Conservation (phyloP, 768 basidiomycete genomes). For the Leccinum aurantiacum region DNA sequence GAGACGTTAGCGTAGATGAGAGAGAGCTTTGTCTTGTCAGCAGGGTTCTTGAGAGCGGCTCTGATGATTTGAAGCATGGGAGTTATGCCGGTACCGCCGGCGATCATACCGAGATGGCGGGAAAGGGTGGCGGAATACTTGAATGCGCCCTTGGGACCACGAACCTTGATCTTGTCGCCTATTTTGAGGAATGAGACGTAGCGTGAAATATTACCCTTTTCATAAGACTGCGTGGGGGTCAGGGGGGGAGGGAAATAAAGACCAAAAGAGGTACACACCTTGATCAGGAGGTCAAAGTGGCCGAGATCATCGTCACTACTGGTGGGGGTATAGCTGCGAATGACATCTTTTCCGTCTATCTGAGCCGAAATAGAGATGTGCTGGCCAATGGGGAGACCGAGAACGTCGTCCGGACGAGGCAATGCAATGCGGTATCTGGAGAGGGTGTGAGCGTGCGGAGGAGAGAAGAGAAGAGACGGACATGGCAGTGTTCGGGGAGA, state of each 20-base stretch:
- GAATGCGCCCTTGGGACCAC: constrained; percentile 97
- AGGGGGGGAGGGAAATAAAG: not conserved
- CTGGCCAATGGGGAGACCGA: constrained; percentile 95
- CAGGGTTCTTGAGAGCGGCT: constrained; percentile 86
- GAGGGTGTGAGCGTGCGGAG: not conserved
- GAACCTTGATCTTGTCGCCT: constrained; percentile 86
- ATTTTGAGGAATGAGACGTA: constrained; percentile 79
- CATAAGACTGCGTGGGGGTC: constrained; percentile 67
- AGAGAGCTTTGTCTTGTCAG: constrained; percentile 76
- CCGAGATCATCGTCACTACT: constrained; percentile 91
- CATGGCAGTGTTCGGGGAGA: constrained; percentile 97
- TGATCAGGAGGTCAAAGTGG: constrained; percentile 95
- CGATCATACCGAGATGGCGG: constrained; percentile 92
- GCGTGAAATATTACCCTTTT: constrained; percentile 95
- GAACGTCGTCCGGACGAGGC: constrained; percentile 67
- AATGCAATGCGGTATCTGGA: constrained; percentile 89
- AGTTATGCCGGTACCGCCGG: constrained; percentile 97
- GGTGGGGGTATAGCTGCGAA: constrained; percentile 94
- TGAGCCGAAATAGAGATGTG: constrained; percentile 92
- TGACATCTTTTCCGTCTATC: constrained; percentile 87
- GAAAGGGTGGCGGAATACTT: constrained; percentile 72
- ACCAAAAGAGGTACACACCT: constrained; percentile 49
- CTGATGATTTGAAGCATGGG: constrained; percentile 99
- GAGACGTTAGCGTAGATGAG: constrained; percentile 98
- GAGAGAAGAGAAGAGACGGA: constrained; percentile 37